Evolutionary conservation across 208 protist species (phyloP), one percentile per base, ranked within the genome.

Genomic region (Porcisia deanei): DNA sequence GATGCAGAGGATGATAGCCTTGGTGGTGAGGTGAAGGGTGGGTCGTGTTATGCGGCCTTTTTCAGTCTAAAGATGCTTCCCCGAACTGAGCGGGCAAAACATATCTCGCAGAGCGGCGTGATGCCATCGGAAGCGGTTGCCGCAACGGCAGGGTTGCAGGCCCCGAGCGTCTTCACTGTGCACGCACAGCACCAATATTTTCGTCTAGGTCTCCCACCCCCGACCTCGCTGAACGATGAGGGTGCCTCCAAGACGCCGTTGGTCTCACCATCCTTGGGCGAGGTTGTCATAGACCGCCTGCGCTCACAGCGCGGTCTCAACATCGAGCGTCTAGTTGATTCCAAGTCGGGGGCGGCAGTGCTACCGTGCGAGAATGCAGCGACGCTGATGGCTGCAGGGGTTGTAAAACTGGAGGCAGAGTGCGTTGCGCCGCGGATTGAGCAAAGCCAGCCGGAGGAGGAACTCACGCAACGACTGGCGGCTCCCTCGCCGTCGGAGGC

Each of bases 351-450:
- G 6, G 87, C 85, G 3, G 83, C 87, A 16, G 82, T 94, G 34
- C 77, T 91, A 59, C 90, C 90, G 0, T 91, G 85, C 60, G 87
- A 94, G 76, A 65, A 59, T 41, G 73, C 85, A 3, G 20, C 61
- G 20, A 68, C 49, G 16, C 49, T 84, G 39, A 16, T 88, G 0
- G 70, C 81, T 5, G 68, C 77, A 25, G 30, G 59, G 37, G 53
- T 72, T 34, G 53, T 58, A 25, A 14, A 2, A 10, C 68, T 86
- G n/a, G 45, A 41, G 14, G 82, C 71, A 8, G 82, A 82, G n/a
- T 72, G 71, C 30, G 54, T 34, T 6, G 66, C n/a, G 1, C 34
- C 14, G 54, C 49, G 22, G 39, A 1, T 49, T 1, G 34, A 3
- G 47, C 64, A 41, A 54, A 47, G 43, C 25, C 60, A 1, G 16